Base-by-base conservation (phyloP, 306 rosid species). In the Purshia tridentata region DNA sequence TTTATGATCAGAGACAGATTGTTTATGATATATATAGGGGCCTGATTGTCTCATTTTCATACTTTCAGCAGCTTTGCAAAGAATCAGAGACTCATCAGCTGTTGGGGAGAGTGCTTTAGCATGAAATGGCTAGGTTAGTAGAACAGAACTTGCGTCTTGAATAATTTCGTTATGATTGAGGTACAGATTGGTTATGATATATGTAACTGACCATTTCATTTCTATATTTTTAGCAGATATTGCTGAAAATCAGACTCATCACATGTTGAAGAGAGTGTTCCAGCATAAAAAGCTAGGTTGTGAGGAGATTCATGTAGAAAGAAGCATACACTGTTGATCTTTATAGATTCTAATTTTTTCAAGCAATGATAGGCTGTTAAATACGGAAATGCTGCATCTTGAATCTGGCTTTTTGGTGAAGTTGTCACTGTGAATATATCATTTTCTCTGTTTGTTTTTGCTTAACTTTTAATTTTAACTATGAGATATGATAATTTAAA, bases 81-180 rank as follows among this genome's bases (percentile, higher is more conserved):
- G 71, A 47, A 71, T 47, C 68, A 79, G 81, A 46, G 90, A 83
- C 65, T 74, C 87, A 50, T 81, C 67, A 45, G 42, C 69, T 20
- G 51, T 29, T 56, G 69, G 77, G 73, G 79, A 83, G 80, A 78
- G 76, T 54, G 73, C 53, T 75, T 1, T 72, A 10, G 83, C 83
- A 4, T 78, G 81, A 66, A 71, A 14, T 1, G 45, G 35, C 7
- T 45, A 44, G 75, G 66, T 56, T 23, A 22, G 56, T 57, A 5
- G 75, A 22, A 47, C 15, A 44, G 8, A 71, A 4, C 8, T 70
- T 71, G 50, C 48, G 59, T 58, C 40, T 65, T 42, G 15, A 45
- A n/a, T 42, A 51, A 18, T 35, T 66, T 37, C 10, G 58, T 65
- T 74, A 10, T 45, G 72, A 53, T 70, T 56, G 0, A 39, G 42